phyloP scores from a whole-genome alignment of 805 yeast species.

The Wickerhamomyces alni region DNA sequence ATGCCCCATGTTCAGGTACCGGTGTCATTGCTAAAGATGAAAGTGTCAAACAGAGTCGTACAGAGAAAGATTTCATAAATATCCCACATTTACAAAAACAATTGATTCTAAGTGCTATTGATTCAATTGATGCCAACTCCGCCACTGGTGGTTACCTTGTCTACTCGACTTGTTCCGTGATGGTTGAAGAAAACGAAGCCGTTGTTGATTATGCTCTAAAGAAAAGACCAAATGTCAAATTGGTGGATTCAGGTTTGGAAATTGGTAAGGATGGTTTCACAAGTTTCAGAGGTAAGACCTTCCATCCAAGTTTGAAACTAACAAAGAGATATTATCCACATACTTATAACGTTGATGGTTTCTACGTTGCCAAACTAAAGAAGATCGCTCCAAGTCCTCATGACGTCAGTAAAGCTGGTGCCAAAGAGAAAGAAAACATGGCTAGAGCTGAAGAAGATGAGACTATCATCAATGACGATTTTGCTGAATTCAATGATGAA shows the following conservation, averaged over 20 bases:
- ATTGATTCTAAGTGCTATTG: slow-evolving; percentile 88
- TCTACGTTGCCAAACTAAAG: slow-evolving; percentile 93
- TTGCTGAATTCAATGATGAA: slow-evolving; percentile 71
- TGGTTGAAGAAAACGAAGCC: slow-evolving; percentile 97
- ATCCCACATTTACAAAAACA: slow-evolving; percentile 97
- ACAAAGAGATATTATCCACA: slow-evolving; percentile 98
- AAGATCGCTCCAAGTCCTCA: slow-evolving; percentile 84
- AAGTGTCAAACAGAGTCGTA: slow-evolving; percentile 86
- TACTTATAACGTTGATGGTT: slow-evolving; percentile 97
- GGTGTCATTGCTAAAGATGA: slow-evolving; percentile 99
- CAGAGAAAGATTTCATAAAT: slow-evolving; percentile 93
- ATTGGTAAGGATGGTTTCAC: slow-evolving; percentile 97
- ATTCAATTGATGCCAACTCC: slow-evolving; percentile 91
- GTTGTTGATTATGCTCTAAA: slow-evolving; percentile 97
- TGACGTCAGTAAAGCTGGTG: slow-evolving; percentile 82
- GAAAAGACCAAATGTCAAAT: slow-evolving; percentile 91
- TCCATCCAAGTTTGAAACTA: slow-evolving; percentile 66
- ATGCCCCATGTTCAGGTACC: slow-evolving; percentile 99
- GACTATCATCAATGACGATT: slow-evolving; percentile 79
- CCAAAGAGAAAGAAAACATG: slow-evolving; percentile 72
- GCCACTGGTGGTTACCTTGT: slow-evolving; percentile 91
- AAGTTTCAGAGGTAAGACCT: slow-evolving; percentile 87
- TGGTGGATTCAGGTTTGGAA: slow-evolving; percentile 86
- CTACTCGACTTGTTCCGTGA: slow-evolving; percentile 96
- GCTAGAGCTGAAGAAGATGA: slow-evolving; percentile 85